Evolutionary conservation across 1,284 basidiomycete genomes (phyloP), one percentile per base, ranked within the genome.

Genomic region (Apiotrichum akiyoshidainum): DNA sequence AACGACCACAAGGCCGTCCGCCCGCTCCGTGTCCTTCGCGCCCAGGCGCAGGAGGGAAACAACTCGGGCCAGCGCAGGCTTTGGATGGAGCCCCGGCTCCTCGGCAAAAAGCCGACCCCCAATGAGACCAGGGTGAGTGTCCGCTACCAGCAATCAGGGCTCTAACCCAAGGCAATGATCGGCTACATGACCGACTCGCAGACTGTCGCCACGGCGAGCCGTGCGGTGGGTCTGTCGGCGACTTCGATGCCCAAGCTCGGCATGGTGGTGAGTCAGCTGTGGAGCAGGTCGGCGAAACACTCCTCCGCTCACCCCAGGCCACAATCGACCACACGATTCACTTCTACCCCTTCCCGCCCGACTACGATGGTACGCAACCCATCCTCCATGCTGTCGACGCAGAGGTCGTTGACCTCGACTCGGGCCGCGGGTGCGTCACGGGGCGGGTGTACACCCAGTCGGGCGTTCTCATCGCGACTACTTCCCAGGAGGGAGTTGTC

Each of bases 241-340:
- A 69, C 57, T 49, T 71, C 60, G 16, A 64, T 49, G 26, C 77
- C 70, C 11, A 64, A 81, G 9, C 72, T 87, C 26, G 82, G 83
- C 33, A 92, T 93, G 90, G 81, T 83, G 60, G 88, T 87, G 69
- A 68, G 84, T 79, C n/a, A n/a, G n/a, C n/a, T n/a, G 19, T 14
- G 17, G 12, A 17, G 13, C 37, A 16, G 11, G 14, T 37, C 37
- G n/a, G n/a, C n/a, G n/a, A n/a, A n/a, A n/a, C n/a, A 3, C 21
- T 5, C 19, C 6, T 33, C 21, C 6, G n/a, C 47, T 48, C 49
- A 57, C 34, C 12, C 1, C 64, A 89, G 88, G 88, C 88, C 12
- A 88, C 88, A 0, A 79, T 94, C 45, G 90, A 93, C 76, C 92
- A 94, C 76, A 83, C 87, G 31, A 87, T 92, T 58, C 89, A 85